Evolutionary conservation across 257 asterid species (phyloP).

Genomic region (Solanum chilense): DNA sequence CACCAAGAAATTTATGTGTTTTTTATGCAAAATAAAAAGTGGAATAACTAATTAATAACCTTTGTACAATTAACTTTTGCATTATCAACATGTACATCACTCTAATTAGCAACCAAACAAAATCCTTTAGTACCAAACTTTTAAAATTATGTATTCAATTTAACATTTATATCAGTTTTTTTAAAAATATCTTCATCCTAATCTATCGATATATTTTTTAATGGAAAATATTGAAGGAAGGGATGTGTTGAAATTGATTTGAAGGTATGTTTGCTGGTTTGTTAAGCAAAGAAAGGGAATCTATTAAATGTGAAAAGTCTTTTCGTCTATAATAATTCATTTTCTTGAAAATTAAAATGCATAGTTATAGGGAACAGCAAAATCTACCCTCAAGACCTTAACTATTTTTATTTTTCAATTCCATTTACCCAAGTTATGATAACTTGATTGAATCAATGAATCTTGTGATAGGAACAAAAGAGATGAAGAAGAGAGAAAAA

Average conservation of each 20-base stretch:
- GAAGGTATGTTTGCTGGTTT: neutral
- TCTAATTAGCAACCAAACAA: neutral
- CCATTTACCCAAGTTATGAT: neutral
- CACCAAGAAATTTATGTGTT: neutral
- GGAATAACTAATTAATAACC: neutral
- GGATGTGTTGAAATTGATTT: neutral
- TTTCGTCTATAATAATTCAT: neutral
- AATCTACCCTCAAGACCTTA: neutral
- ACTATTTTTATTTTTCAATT: neutral
- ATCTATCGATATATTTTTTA: neutral
- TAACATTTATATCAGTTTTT: neutral
- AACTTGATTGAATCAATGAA: too few species aligned
- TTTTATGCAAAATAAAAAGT: neutral
- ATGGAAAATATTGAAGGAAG: neutral
- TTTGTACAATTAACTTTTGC: too few species aligned
- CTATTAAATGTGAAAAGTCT: neutral
- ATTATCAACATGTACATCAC: neutral
- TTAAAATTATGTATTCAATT: neutral
- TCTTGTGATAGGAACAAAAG: too few species aligned
- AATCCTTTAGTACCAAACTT: accelerated
- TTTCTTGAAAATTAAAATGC: neutral
- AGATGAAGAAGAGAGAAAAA: too few species aligned
- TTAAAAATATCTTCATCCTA: neutral
- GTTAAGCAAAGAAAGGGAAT: neutral
- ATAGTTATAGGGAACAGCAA: neutral